Conservation (phyloP, 2,329 filamentous ascomycete genomes). For the Xylaria sp. region DNA sequence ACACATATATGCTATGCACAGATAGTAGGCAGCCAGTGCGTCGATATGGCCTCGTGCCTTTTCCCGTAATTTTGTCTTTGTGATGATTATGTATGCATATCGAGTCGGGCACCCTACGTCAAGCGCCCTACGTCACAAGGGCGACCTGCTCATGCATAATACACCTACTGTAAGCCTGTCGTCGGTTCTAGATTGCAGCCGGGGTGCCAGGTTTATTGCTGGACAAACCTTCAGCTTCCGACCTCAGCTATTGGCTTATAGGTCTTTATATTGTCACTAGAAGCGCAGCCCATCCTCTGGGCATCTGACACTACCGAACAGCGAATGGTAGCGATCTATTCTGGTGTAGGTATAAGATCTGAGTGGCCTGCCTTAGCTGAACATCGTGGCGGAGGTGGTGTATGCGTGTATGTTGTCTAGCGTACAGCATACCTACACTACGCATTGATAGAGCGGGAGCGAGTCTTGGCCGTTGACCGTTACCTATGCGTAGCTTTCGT, state of each 20-base stretch:
- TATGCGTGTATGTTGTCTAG: background rate
- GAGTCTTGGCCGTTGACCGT: constrained; percentile 26
- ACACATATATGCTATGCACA: background rate
- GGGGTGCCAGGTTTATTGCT: background rate
- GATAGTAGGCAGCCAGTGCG: background rate
- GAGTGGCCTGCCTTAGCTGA: constrained; percentile 33
- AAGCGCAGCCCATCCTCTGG: constrained; percentile 5
- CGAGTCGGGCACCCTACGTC: constrained; percentile 7
- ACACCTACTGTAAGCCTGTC: background rate
- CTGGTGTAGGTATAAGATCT: constrained; percentile 7
- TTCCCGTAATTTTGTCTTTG: constrained; percentile 1
- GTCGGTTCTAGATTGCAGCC: constrained; percentile 4
- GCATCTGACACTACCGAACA: background rate
- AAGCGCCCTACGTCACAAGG: constrained; percentile 23
- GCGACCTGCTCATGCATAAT: constrained; percentile 5
- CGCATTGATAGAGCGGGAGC: constrained; percentile 5
- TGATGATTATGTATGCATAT: background rate
- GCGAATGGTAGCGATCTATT: background rate
- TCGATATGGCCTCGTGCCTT: background rate
- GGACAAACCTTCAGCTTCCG: constrained; percentile 20
- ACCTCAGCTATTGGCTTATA: constrained; percentile 15
- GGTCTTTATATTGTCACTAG: background rate
- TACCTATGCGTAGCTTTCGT: constrained; percentile 19
- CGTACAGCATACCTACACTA: background rate
- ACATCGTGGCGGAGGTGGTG: constrained; percentile 15